Evolutionary conservation across 805 yeast genomes (phyloP), one percentile per base, ranked within the genome.

Genomic region (Saccharomycopsis sp.): DNA sequence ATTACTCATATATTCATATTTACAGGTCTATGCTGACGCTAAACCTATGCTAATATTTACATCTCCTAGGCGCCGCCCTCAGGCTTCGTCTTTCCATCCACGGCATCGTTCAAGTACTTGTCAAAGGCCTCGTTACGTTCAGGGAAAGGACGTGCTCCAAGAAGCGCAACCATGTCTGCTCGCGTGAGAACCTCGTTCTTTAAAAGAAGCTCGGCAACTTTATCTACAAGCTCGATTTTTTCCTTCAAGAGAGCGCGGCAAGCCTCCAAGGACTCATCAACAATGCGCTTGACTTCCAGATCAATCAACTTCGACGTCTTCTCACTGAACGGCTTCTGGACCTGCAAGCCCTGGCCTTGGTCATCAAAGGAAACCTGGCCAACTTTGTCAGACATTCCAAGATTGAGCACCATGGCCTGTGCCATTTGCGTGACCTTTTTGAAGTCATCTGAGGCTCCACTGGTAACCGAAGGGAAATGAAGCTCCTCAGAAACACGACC

Each of bases 371-470:
- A 76, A 24, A 56, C 56, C 24, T 54, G 54, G 3, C 97, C 97
- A 56, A 92, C 76, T 68, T 83, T 80, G 5, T 81, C 78, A n/a
- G 94, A 86, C 96, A 91, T 89, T 34, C 97, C 97, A 59, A 89
- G 79, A 66, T 83, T 84, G 47, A 90, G 81, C 35, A 92, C 96
- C 97, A 92, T 92, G 20, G 86, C 83, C 65, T 83, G 86, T 2
- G 97, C 97, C 81, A 92, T 86, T 64, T 81, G 83, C 0, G 97
- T 91, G 44, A 91, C 89, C 69, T 92, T 89, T 72, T 89, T 89
- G 76, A 92, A 91, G 72, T 92, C 97, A 70, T 91, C 97, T 51
- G 87, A 83, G 0, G 96, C 97, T 60, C 97, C 97, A 62, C 91
- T 84, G 1, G 97, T 92, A 3, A 92, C 97, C 0, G 91, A 81